Evolutionary conservation across 352 stramenopile species (phyloP).

Genomic region (Pythium sukuiense): DNA sequence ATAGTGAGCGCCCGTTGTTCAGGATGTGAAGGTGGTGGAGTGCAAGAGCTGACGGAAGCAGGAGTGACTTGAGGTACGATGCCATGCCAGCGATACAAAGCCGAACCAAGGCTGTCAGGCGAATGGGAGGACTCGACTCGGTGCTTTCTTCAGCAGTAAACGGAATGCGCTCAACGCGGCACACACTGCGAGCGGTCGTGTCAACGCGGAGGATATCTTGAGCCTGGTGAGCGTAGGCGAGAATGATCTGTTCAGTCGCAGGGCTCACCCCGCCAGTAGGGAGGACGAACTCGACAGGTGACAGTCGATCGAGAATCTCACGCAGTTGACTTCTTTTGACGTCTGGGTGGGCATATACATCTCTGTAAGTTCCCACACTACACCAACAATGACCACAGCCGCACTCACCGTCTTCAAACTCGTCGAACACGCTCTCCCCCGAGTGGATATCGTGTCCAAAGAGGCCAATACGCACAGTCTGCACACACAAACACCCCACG

Average conservation of each 20-base stretch:
- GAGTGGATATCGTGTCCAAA: conserved; percentile 44
- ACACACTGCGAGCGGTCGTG: neutral
- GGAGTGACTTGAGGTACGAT: conserved; percentile 10
- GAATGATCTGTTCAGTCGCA: conserved; percentile 42
- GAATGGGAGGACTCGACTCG: neutral
- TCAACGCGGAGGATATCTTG: neutral
- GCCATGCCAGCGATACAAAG: neutral
- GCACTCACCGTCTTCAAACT: conserved; percentile 45
- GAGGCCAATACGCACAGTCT: conserved; percentile 13
- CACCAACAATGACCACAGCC: neutral
- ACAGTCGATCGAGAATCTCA: conserved; percentile 28
- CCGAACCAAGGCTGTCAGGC: neutral
- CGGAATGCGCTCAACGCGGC: conserved; percentile 6
- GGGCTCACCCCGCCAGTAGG: conserved; percentile 36
- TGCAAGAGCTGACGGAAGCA: neutral
- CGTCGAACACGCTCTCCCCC: conserved; percentile 42
- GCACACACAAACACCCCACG: neutral
- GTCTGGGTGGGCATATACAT: conserved; percentile 18
- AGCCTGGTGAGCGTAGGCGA: conserved; percentile 24
- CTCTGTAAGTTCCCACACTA: no score
- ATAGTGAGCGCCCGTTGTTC: neutral
- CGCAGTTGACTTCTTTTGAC: conserved; percentile 30
- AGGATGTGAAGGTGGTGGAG: neutral
- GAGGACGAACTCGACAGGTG: conserved; percentile 49
- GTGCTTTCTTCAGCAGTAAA: neutral